Evolutionary conservation across 2,329 filamentous ascomycete species (phyloP), one percentile per base, ranked within the genome.

Genomic region (Phaeosphaeria sp.): DNA sequence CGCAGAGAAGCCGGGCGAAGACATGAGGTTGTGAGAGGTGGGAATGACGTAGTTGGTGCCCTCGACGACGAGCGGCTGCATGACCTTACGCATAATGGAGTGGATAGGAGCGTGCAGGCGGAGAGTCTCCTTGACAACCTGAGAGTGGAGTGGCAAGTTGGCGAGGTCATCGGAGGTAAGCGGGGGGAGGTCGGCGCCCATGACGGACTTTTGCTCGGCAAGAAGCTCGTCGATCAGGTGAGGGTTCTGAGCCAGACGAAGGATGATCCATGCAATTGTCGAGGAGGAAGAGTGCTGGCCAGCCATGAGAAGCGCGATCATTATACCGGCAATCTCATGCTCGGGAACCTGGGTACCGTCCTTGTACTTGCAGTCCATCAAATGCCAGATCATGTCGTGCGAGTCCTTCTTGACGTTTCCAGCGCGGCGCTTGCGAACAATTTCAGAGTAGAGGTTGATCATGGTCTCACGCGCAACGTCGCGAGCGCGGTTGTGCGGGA

Each of bases 241-340:
- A 13, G 92, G 91, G 69, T 90, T 85, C 59, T 89, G 86, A 24
- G 92, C 92, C 39, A 96, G 86, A 64, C 89, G 90, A 42, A 96
- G 84, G 76, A 95, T 84, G 70, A 96, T 93, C 91, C 92, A 96
- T 40, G 91, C 87, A 69, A 87, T 89, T 40, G 91, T 93, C 20
- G 91, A 92, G 3, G 92, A 92, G 2, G 91, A 94, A 2, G 91
- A 94, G 81, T 96, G 92, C 76, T 96, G 92, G 55, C 92, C 92
- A 57, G 91, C 92, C 92, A 96, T 96, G 61, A 96, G 87, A 21
- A 96, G 85, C 6, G 92, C 92, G 77, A 96, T 96, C 91, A 96
- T 94, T 86, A 96, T 94, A 79, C 95, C 90, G 21, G 92, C 92
- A 57, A 96, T 86, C 77, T 96, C 92, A 70, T 90, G 84, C 73